These are phyloP conservation scores for Bisporella sp. DNA, from an alignment of 2,329 filamentous ascomycete genomes.

Conservation along the genomic window DNA sequence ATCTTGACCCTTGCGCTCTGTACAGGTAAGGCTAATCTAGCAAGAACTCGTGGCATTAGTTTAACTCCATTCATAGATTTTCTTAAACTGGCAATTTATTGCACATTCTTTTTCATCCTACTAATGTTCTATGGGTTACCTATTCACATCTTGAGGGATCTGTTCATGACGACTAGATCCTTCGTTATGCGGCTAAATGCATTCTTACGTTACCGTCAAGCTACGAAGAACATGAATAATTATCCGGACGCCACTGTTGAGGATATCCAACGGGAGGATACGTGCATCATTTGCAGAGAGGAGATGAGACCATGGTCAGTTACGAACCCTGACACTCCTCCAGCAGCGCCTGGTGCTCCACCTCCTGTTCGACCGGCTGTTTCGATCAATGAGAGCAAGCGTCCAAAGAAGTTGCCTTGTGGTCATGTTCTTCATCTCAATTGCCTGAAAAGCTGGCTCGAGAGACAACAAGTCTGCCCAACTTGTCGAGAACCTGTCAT, in stretches of 20 bases:
- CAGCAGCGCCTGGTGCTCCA: slow-evolving; percentile 25
- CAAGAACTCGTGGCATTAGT: background rate
- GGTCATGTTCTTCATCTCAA: slow-evolving; percentile 92
- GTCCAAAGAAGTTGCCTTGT: slow-evolving; percentile 94
- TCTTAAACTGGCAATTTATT: slow-evolving; percentile 51
- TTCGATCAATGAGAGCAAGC: slow-evolving; percentile 68
- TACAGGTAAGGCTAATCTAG: slow-evolving; percentile 50
- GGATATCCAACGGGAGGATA: slow-evolving; percentile 79
- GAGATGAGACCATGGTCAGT: slow-evolving; percentile 77
- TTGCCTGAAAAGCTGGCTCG: slow-evolving; percentile 93
- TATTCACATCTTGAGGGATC: slow-evolving; percentile 92
- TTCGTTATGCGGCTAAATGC: slow-evolving; percentile 87
- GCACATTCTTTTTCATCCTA: slow-evolving; percentile 88
- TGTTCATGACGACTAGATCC: slow-evolving; percentile 88
- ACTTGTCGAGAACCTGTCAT: slow-evolving; percentile 84
- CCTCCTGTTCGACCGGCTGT: slow-evolving; percentile 29
- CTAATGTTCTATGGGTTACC: slow-evolving; percentile 91
- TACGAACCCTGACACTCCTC: slow-evolving; percentile 39
- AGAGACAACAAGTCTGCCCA: slow-evolving; percentile 93
- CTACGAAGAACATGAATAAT: slow-evolving; percentile 88
- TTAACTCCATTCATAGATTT: background rate
- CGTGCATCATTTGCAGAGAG: slow-evolving; percentile 96
- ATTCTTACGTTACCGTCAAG: slow-evolving; percentile 82
- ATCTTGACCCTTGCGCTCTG: slow-evolving; percentile 80
- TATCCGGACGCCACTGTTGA: slow-evolving; percentile 88